A percentile compares a stretch with the other conserved stretches of the same genome.
These are phyloP conservation scores for Myriosclerotinia duriaeana DNA, from an alignment of 2,329 filamentous ascomycete genomes.

Conservation along the genomic window DNA sequence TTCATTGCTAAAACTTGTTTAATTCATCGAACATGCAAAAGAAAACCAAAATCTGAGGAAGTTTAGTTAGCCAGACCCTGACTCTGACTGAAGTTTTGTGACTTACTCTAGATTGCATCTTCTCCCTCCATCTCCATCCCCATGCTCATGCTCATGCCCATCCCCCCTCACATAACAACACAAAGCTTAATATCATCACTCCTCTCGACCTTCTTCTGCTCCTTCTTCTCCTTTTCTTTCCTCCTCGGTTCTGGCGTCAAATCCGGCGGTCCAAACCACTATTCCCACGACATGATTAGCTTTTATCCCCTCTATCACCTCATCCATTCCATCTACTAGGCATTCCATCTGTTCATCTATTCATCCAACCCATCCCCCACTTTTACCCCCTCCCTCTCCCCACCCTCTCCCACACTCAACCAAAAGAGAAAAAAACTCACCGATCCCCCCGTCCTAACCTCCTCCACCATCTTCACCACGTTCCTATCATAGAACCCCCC, in stretches of 20 bases:
- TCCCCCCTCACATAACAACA: conserved; percentile 1
- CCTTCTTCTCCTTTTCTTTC: not conserved
- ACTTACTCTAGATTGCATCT: not conserved
- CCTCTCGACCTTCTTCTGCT: not conserved
- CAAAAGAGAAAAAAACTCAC: conserved; percentile 8
- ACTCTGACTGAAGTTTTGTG: not conserved
- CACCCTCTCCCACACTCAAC: not conserved
- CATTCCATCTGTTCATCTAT: not conserved
- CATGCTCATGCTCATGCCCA: too few relatives aligned
- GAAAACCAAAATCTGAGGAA: not conserved
- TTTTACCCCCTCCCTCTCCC: not conserved
- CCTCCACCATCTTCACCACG: conserved; percentile 20
- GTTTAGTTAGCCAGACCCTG: not conserved
- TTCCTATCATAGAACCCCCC: conserved; percentile 17
- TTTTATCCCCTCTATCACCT: too few relatives aligned
- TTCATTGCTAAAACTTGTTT: not conserved
- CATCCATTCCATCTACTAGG: not conserved
- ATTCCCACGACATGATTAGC: not conserved
- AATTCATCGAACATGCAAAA: not conserved
- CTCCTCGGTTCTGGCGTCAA: conserved; percentile 7
- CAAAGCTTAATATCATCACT: conserved; percentile 4
- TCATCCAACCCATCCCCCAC: not conserved
- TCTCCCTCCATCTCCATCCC: not conserved
- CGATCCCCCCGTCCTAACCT: conserved; percentile 9
- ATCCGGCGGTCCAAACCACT: conserved; percentile 22